phyloP scores from a whole-genome alignment of 1,139 yeast genomes.

The Hyphopichia pseudoburtonii region DNA sequence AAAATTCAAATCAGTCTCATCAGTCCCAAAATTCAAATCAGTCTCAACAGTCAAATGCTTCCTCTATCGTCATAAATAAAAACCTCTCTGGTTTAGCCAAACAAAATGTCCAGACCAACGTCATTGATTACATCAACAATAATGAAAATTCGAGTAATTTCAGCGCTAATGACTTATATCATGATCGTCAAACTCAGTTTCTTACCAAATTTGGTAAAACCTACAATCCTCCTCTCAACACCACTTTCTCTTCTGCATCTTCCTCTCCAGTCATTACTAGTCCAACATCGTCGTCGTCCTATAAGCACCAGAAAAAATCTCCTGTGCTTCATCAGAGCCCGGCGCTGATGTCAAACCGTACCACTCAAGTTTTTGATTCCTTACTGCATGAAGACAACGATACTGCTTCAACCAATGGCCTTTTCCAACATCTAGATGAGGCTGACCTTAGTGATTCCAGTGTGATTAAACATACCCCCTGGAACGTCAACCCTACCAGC shows the following conservation, averaged over 20 bases:
- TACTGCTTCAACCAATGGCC: not conserved
- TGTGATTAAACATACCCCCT: constrained; percentile 1
- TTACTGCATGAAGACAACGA: not conserved
- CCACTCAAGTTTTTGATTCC: constrained; percentile 1
- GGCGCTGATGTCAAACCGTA: not conserved
- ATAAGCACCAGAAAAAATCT: not conserved
- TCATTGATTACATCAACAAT: constrained; percentile 28
- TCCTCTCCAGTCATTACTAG: constrained; percentile 1
- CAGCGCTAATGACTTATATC: constrained; percentile 36
- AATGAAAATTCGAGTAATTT: constrained; percentile 20
- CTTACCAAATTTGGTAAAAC: constrained; percentile 31
- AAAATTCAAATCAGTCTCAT: too few relatives aligned
- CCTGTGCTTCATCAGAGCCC: constrained; percentile 2
- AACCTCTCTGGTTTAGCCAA: constrained; percentile 29
- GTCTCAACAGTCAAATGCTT: constrained; percentile 19
- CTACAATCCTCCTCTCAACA: constrained; percentile 15
- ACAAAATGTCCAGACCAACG: constrained; percentile 29
- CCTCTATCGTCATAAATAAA: constrained; percentile 33
- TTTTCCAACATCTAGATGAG: not conserved
- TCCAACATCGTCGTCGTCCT: not conserved
- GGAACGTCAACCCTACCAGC: too few relatives aligned
- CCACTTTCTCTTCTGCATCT: constrained; percentile 3
- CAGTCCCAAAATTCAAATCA: constrained; percentile 8
- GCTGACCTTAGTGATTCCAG: constrained; percentile 2
- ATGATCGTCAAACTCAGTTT: constrained; percentile 35